A percentile compares a stretch with the other conserved stretches of the same genome.
Evolutionary conservation across 2,329 filamentous ascomycete genomes (phyloP).

Genomic region (Macrophomina tecta): DNA sequence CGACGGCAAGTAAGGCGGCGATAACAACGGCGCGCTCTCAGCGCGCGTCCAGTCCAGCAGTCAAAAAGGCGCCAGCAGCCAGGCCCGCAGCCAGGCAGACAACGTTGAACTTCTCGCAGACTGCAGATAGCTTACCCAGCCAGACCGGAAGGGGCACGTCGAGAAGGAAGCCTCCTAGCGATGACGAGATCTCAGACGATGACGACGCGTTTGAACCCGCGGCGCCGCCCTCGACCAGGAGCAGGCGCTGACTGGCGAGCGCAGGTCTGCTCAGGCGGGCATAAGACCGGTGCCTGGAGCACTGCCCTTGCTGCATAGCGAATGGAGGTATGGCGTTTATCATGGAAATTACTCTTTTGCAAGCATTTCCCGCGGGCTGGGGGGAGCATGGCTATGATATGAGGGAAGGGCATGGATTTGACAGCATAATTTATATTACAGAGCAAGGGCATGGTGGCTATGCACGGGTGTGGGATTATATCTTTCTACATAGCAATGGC

Average conservation of each 20-base stretch:
- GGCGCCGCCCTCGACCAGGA: constrained; percentile 27
- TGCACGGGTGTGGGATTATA: not conserved
- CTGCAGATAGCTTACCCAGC: constrained; percentile 41
- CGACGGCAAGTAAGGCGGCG: constrained; percentile 45
- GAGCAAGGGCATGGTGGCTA: not conserved
- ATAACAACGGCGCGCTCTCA: constrained; percentile 30
- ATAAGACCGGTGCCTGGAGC: not conserved
- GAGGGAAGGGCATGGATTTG: not conserved
- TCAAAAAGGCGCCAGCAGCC: constrained; percentile 31
- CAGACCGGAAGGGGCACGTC: constrained; percentile 37
- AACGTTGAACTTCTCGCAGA: constrained; percentile 51
- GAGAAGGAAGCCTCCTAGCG: constrained; percentile 38
- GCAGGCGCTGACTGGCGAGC: not conserved
- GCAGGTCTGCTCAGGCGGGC: not conserved
- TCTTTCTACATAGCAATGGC: not conserved
- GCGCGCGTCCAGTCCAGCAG: constrained; percentile 33
- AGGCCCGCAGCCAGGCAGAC: constrained; percentile 43
- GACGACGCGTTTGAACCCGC: constrained; percentile 47
- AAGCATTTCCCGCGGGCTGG: not conserved
- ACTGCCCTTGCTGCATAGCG: constrained; percentile 8
- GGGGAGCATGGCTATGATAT: not conserved
- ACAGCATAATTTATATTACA: not conserved
- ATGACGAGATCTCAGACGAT: constrained; percentile 49
- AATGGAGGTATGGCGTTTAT: constrained; percentile 1
- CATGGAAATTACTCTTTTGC: not conserved